Evolutionary conservation across 225 moss, liverwort and hornwort species (phyloP).

Genomic region (Pleurozium schreberi): DNA sequence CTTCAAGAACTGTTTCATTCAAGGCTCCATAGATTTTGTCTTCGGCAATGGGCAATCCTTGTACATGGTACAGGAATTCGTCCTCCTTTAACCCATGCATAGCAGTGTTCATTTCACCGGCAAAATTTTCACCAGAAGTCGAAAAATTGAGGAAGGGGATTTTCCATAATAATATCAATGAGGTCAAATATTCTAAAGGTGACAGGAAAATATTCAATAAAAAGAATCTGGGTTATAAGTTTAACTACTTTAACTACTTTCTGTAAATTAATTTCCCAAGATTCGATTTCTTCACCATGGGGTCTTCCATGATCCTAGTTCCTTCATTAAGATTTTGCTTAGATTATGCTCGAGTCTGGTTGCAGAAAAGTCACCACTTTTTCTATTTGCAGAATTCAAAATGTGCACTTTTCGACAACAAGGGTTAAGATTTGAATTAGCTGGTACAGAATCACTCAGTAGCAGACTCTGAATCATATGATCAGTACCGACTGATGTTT

Average conservation of each 20-base stretch:
- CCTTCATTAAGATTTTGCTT: not conserved
- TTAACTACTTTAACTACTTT: not conserved
- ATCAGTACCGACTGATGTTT: not conserved
- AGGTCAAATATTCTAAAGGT: not conserved
- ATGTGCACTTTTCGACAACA: not conserved
- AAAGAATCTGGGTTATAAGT: not conserved
- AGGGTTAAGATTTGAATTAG: not conserved
- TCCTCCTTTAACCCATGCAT: not conserved
- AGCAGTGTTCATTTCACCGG: not conserved
- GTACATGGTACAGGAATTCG: conserved; percentile 22
- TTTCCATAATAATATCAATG: not conserved
- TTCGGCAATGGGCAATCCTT: conserved; percentile 57
- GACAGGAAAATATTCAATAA: not conserved
- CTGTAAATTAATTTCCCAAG: no score
- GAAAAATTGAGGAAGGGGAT: not conserved
- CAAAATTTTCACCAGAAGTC: not conserved
- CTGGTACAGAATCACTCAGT: not conserved
- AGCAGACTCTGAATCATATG: not conserved
- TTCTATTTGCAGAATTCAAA: not conserved
- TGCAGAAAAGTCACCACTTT: not conserved
- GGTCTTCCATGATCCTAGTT: not conserved
- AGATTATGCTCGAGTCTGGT: no score
- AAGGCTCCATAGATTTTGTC: conserved; percentile 57
- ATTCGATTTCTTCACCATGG: not conserved
- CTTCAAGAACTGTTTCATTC: conserved; percentile 46